phyloP scores from a whole-genome alignment of 2,329 filamentous ascomycete species.

The Cercospora sp. region DNA sequence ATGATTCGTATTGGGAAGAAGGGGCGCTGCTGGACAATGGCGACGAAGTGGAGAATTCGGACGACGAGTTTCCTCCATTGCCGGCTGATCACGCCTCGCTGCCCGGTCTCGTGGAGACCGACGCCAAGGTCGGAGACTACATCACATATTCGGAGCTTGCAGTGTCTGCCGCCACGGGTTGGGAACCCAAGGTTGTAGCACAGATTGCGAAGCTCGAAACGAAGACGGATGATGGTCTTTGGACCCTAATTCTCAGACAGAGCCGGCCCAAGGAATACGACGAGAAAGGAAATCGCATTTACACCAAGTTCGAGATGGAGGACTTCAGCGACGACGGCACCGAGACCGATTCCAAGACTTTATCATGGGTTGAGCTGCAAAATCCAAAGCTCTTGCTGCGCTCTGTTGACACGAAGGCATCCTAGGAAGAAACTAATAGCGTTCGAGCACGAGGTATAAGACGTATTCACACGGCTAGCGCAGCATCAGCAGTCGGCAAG shows the following conservation, averaged over 20 bases:
- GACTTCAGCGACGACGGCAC: conserved; percentile 58
- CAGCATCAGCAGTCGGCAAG: background rate
- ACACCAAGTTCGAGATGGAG: conserved; percentile 74
- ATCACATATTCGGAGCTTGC: conserved; percentile 68
- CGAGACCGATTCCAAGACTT: conserved; percentile 39
- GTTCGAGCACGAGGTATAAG: background rate
- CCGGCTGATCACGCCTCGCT: conserved; percentile 46
- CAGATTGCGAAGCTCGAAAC: conserved; percentile 64
- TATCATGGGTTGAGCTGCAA: conserved; percentile 7
- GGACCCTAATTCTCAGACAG: conserved; percentile 60
- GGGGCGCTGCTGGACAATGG: conserved; percentile 30
- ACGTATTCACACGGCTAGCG: background rate
- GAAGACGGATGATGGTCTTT: conserved; percentile 51
- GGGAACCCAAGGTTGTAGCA: conserved; percentile 65
- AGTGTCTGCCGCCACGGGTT: conserved; percentile 62
- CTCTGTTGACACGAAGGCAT: background rate
- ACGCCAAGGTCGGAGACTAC: conserved; percentile 60
- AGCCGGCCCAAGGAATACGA: conserved; percentile 64
- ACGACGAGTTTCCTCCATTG: conserved; percentile 59
- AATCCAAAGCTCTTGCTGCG: conserved; percentile 13
- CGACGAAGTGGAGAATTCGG: conserved; percentile 33
- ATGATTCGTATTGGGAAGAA: conserved; percentile 36
- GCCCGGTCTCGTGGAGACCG: conserved; percentile 50
- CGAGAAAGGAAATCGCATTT: conserved; percentile 69
- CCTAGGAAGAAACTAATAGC: conserved; percentile 1